Evolutionary conservation across 495 filamentous ascomycete genomes (phyloP), one percentile per base, ranked within the genome.

Genomic region (Penicillium mononematosum): DNA sequence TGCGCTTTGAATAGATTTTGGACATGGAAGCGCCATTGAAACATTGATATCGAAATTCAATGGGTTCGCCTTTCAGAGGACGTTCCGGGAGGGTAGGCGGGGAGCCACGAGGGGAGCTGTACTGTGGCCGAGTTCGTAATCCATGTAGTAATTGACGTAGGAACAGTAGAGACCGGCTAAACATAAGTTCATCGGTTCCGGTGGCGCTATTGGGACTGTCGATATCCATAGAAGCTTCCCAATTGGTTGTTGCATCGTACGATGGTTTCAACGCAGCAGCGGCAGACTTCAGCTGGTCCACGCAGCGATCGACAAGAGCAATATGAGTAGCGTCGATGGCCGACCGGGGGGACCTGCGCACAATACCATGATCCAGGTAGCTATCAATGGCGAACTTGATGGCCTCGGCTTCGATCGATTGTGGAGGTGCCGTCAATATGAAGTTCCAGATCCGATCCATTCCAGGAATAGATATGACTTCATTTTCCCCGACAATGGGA

Each of bases 401-500:
- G 4, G 88, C 86, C 44, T 80, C 71, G 5, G 78, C 72, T 58
- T 90, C 91, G 46, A 95, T 85, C 1, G 83, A 86, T 44, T 81
- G 79, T n/a, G 79, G 75, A 4, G 84, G 85, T 12, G 89, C 85
- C 19, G 80, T 85, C 46, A 96, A 66, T 17, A 93, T 85, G 64
- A 96, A 85, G 16, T 82, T 83, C 93, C 93, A 98, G 46, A 97
- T 76, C 42, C 90, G 80, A 50, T 94, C 89, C 48, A 89, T 78
- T 9, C 86, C 88, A 17, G 81, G 75, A 49, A 88, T 78, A 14
- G 76, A 64, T 20, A 85, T 72, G 7, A 80, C 66, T 29, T 77
- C 73, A 56, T 80, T 68, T 34, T 79, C 81, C 11, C 61, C 66
- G 4, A 70, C 70, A 24, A 67, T 53, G 4, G 66, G 55, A 9